Base-by-base conservation (phyloP, 164 flowering plant species). In the Annona squamosa region DNA sequence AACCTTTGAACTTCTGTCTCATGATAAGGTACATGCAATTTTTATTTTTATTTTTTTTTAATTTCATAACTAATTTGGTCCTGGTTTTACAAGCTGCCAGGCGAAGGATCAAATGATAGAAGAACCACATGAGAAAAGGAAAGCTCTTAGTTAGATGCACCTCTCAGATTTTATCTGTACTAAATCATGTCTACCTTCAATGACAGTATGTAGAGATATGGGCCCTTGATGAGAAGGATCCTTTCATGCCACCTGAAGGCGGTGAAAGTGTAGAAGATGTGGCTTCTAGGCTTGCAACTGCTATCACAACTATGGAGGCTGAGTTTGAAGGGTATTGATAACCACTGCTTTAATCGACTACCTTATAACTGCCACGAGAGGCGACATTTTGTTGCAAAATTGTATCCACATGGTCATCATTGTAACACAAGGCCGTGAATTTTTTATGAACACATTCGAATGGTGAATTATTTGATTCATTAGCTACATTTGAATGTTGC, bases 211-310 rank as follows among this genome's bases (percentile, higher is more conserved):
- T 86, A 46, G 97, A 91, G 63, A 93, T 93, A 80, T 95, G 99
- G 99, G 94, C 82, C 18, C 87, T 90, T 75, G 99, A 95, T 85
- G 97, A 82, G 78, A 87, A 90, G 68, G 91, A 93, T 85, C 97
- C 99, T 19, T 87, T 89, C 71, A 52, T 79, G 85, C 75, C 62
- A 68, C 89, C 97, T 52, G 94, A 89, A 79, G 96, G 99, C 74
- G 99, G 99, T 73, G 98, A 95, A 86, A 91, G 98, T 79, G 99
- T 84, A 70, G 85, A 87, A 17, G 90, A 93, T 84, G 99, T 95
- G 72, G 96, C 81, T 77, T 80, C 90, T 73, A 86, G 99, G 78
- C 93, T 95, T 77, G 77, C 88, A 66, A 78, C 46, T 67, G 93
- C 96, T 48, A 69, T 95, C 71, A 79, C 75, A 44, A 56, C 72